Evolutionary conservation across 306 rosid genomes (phyloP), one percentile per base, ranked within the genome.

Genomic region (Inga leiocalycina): DNA sequence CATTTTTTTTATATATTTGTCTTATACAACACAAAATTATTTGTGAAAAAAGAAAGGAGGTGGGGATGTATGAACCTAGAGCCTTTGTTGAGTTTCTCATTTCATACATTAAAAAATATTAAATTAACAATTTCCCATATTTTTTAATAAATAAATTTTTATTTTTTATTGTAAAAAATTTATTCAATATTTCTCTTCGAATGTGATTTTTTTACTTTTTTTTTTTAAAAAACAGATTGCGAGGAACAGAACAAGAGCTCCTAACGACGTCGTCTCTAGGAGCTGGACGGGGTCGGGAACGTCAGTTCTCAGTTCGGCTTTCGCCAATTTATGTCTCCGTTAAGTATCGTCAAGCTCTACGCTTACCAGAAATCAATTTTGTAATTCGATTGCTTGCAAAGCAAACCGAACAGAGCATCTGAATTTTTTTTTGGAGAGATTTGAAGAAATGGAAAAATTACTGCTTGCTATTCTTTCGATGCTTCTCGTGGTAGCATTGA

Each of bases 391-490:
- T 22, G 35, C 19, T 64, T 64, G 39, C 69, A 12, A 64, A 64
- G 1, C 19, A 64, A 27, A 64, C 20, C 69, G n/a, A 66, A 9
- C 34, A 22, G 67, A 13, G 71, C 34, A 32, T 66, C 17, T 65
- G 4, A 6, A 4, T 56, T 7, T 17, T 16, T 67, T 5, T 8
- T 2, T 11, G 22, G 7, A 3, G 12, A 34, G 45, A 16, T 66
- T n/a, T 72, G 70, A 80, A 65, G 78, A 84, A 68, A 95, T 91
- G 98, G 95, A 95, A 32, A 98, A 93, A 83, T 59, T 90, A 62
- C 70, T 91, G 75, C 81, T 86, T 19, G 88, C 85, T 1, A 76
- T 91, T 30, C 91, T 93, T 0, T 93, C 97, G 1, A 82, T 91
- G 87, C 88, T 95, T 84, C 91, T 95, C 16, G 45, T 91, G 5